phyloP scores from a whole-genome alignment of 2,329 filamentous ascomycete species.

The Cucurbitaria berberidis region DNA sequence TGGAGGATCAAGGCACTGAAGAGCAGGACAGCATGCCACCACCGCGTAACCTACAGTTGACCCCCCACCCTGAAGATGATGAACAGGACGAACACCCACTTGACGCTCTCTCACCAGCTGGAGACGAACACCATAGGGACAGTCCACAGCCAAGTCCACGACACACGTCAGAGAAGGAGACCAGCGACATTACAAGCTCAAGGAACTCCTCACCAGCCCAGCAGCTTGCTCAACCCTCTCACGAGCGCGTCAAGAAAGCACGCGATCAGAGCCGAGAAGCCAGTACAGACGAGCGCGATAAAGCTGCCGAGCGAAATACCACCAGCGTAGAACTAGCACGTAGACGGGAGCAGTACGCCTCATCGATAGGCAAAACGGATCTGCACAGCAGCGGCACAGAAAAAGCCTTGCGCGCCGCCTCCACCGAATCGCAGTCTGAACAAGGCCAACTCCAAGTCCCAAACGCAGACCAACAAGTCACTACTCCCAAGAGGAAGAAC shows the following conservation, averaged over 20 bases:
- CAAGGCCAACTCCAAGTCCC: neutral
- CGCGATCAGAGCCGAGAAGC: neutral
- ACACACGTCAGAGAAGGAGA: neutral
- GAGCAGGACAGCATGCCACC: neutral
- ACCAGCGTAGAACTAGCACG: slow-evolving; percentile 10
- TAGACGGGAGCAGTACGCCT: slow-evolving; percentile 9
- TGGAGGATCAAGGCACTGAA: neutral
- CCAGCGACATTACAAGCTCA: neutral
- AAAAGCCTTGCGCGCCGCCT: neutral
- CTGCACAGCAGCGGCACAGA: neutral
- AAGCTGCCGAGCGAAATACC: neutral
- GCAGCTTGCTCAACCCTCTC: neutral
- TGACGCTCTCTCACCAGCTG: neutral
- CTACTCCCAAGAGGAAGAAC: neutral
- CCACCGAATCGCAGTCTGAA: neutral
- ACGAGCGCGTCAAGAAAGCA: neutral
- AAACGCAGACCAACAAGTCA: neutral
- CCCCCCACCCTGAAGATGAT: neutral
- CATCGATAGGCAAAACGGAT: neutral
- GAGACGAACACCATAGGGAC: neutral
- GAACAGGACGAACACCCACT: neutral
- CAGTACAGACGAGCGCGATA: neutral
- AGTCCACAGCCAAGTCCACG: neutral
- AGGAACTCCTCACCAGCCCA: neutral
- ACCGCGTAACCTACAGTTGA: neutral